Conservation (phyloP, 2,329 filamentous ascomycete species). For the Capronia epimyces region DNA sequence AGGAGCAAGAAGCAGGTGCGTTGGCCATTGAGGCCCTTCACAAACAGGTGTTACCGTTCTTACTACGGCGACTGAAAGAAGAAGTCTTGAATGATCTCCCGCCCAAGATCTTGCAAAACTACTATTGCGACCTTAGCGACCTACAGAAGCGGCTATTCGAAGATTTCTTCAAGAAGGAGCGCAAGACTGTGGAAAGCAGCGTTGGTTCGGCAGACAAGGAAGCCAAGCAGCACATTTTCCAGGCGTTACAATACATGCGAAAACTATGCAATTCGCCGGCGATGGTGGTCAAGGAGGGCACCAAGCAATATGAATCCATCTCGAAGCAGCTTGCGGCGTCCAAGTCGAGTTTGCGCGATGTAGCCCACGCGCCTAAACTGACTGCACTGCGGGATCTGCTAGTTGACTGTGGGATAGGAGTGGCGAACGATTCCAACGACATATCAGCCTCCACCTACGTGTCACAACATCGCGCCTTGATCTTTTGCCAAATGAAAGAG, state of each 20-base stretch:
- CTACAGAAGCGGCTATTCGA: slow-evolving; percentile 93
- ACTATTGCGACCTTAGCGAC: slow-evolving; percentile 96
- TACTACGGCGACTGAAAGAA: slow-evolving; percentile 92
- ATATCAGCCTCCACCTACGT: slow-evolving; percentile 64
- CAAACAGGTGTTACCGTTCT: slow-evolving; percentile 95
- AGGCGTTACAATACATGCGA: slow-evolving; percentile 97
- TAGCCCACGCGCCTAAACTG: slow-evolving; percentile 85
- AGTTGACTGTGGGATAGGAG: slow-evolving; percentile 97
- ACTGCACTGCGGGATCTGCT: slow-evolving; percentile 82
- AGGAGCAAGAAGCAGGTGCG: slow-evolving; percentile 94
- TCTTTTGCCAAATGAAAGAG: slow-evolving; percentile 99
- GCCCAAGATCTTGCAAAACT: slow-evolving; percentile 97
- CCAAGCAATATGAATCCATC: slow-evolving; percentile 83
- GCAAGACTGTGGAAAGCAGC: slow-evolving; percentile 78
- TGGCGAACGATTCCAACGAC: slow-evolving; percentile 45
- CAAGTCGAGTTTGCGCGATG: slow-evolving; percentile 76
- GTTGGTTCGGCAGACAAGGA: slow-evolving; percentile 82
- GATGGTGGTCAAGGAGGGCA: slow-evolving; percentile 89
- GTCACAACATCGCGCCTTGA: slow-evolving; percentile 87
- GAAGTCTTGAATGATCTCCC: slow-evolving; percentile 94
- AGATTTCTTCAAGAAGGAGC: slow-evolving; percentile 90
- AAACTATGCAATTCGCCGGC: slow-evolving; percentile 98
- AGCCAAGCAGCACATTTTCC: slow-evolving; percentile 97
- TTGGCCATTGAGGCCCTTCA: slow-evolving; percentile 96
- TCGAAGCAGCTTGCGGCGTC: slow-evolving; percentile 73